Conservation (phyloP, 352 stramenopile species). For the Phytophthora sansomeana region DNA sequence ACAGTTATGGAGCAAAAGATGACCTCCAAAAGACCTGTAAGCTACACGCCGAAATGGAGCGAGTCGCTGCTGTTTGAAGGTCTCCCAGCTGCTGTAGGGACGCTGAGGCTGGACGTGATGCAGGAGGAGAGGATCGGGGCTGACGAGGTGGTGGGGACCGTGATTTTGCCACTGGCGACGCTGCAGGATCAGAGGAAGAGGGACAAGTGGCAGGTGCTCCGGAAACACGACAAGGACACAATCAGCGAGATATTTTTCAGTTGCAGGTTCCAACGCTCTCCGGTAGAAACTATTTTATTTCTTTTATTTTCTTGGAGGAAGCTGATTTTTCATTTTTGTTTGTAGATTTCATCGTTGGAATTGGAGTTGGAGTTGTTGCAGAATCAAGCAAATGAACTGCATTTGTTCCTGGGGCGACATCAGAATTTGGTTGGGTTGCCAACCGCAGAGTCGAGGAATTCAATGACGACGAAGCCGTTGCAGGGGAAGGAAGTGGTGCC, state of each 20-base stretch:
- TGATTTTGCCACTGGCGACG: slow-evolving; percentile 48
- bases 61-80: slow-evolving; percentile 56
- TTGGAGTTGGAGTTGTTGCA: slow-evolving; percentile 64
- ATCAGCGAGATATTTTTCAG: slow-evolving; percentile 51
- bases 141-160: slow-evolving; percentile 47
- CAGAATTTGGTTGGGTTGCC: slow-evolving; percentile 37
- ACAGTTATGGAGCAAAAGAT: slow-evolving; percentile 45
- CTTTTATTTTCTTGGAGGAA: neutral
- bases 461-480: slow-evolving; percentile 35
- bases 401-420: slow-evolving; percentile 62
- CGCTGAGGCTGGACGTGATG: slow-evolving; percentile 60
- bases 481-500: slow-evolving; percentile 57
- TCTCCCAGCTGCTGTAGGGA: slow-evolving; percentile 50
- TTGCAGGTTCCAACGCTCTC: slow-evolving; percentile 61
- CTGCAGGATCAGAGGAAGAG: slow-evolving; percentile 60
- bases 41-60: slow-evolving; percentile 43
- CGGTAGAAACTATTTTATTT: slow-evolving; percentile 31
- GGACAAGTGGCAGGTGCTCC: slow-evolving; percentile 60
- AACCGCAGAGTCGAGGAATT: slow-evolving; percentile 4
- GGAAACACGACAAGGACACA: slow-evolving; percentile 37
- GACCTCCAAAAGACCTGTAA: slow-evolving; percentile 48
- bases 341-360: slow-evolving; percentile 62
- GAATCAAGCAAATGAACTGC: slow-evolving; percentile 68
- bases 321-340: slow-evolving; percentile 3
- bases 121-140: slow-evolving; percentile 66